Conservation (phyloP, 371 early-diverging fungal species). For the Phascolomyces articulosus region DNA sequence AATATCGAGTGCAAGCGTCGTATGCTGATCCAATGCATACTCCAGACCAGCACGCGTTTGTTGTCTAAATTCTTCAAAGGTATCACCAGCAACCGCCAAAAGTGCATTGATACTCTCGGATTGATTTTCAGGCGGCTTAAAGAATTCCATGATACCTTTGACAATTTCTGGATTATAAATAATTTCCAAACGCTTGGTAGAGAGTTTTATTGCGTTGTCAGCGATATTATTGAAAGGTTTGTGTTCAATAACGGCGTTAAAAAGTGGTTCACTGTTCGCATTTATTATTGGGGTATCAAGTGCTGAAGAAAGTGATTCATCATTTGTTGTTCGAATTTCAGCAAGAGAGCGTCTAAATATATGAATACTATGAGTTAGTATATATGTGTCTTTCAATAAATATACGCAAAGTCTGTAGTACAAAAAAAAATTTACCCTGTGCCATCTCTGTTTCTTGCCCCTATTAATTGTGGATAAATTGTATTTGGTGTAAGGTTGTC, state of each 20-base stretch:
- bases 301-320: not conserved
- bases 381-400: no score
- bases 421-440: no score
- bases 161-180: slow-evolving; percentile 76
- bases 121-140: slow-evolving; percentile 70
- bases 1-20: slow-evolving; percentile 74
- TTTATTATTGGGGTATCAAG: not conserved
- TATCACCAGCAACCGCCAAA: slow-evolving; percentile 73
- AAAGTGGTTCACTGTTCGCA: slow-evolving; percentile 54
- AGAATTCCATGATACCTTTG: slow-evolving; percentile 67
- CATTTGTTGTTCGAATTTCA: not conserved
- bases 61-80: slow-evolving; percentile 71
- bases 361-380: not conserved
- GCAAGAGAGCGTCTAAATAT: not conserved
- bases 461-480: slow-evolving; percentile 45
- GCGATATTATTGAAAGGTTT: slow-evolving; percentile 75
- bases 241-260: slow-evolving; percentile 69
- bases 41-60: slow-evolving; percentile 82
- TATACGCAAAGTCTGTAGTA: no score
- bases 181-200: slow-evolving; percentile 81
- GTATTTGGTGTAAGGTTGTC: slow-evolving; percentile 42
- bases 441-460: slow-evolving; percentile 35
- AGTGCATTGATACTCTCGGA: slow-evolving; percentile 59
- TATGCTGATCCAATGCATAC: slow-evolving; percentile 78
- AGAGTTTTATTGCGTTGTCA: slow-evolving; percentile 71